Percentiles rank a stretch among this genome's conserved stretches.
phyloP scores from a whole-genome alignment of 106 monocot genomes.

The Acorus calamus region DNA sequence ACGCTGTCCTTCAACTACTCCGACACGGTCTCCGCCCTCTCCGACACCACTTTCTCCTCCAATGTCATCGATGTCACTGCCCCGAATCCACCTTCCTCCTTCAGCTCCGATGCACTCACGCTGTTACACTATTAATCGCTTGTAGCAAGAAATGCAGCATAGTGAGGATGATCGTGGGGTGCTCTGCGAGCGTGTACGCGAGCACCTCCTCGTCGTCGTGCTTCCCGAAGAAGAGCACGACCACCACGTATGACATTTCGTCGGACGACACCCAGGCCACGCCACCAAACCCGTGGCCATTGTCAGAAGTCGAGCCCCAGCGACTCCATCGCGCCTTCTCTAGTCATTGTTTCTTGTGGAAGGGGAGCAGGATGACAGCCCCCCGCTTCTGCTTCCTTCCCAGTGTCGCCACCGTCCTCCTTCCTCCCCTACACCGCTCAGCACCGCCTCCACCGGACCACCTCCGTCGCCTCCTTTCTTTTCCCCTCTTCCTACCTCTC shows the following conservation, averaged over 20 bases:
- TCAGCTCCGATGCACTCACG: slow-evolving; percentile 7
- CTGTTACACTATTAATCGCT: too few relatives aligned
- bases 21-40: slow-evolving; percentile 12
- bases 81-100: slow-evolving; percentile 3
- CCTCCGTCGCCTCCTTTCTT: too few relatives aligned
- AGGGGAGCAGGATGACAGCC: slow-evolving; percentile 48
- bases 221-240: slow-evolving; percentile 45
- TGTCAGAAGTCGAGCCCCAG: slow-evolving; percentile 28
- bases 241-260: slow-evolving; percentile 37
- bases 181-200: slow-evolving; percentile 31
- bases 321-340: slow-evolving; percentile 46
- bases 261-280: slow-evolving; percentile 33
- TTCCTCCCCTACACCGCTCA: too few relatives aligned
- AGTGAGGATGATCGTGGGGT: slow-evolving; percentile 29
- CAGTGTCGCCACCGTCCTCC: too few relatives aligned
- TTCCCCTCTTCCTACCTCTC: too few relatives aligned
- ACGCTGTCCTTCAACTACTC: too few relatives aligned
- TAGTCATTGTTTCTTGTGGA: slow-evolving; percentile 34
- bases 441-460: too few relatives aligned
- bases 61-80: slow-evolving; percentile 10
- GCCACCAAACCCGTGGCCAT: slow-evolving; percentile 41
- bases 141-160: slow-evolving; percentile 16
- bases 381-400: slow-evolving; percentile 41
- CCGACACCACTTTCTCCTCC: slow-evolving; percentile 8
- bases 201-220: slow-evolving; percentile 41